Evolutionary conservation across 371 early-diverging fungal genomes (phyloP).

Genomic region (Mortierella sp.): DNA sequence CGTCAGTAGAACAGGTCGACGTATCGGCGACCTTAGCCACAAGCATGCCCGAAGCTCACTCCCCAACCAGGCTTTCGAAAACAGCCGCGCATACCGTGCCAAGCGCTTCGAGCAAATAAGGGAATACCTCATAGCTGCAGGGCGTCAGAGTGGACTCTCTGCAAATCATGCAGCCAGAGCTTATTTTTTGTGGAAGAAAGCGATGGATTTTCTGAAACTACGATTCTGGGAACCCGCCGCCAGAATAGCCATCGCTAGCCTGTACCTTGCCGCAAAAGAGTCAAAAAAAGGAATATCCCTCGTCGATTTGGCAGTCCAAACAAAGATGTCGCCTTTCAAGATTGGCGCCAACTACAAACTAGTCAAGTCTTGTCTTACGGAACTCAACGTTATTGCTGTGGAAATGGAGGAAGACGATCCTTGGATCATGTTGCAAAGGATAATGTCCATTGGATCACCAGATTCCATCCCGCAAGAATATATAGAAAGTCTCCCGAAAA

Average conservation of each 20-base stretch:
- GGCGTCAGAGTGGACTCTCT: not conserved
- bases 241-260: conserved; percentile 28
- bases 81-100: not conserved
- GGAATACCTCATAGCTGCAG: not conserved
- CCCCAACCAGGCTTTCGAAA: not conserved
- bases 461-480: conserved; percentile 18
- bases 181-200: conserved; percentile 9
- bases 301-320: conserved; percentile 16
- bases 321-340: conserved; percentile 9
- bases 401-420: conserved; percentile 23
- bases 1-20: conserved; percentile 5
- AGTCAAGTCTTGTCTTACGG: conserved; percentile 11
- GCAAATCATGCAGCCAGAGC: not conserved
- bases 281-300: conserved; percentile 15
- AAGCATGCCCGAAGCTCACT: not conserved
- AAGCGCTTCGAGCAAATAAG: conserved; percentile 5
- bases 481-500: conserved; percentile 10
- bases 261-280: conserved; percentile 43
- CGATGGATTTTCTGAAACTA: not conserved
- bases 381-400: not conserved
- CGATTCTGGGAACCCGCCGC: conserved; percentile 7
- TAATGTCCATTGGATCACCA: conserved; percentile 21
- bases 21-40: not conserved
- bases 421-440: conserved; percentile 32
- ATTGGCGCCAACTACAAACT: conserved; percentile 28